A percentile compares a stretch with the other conserved stretches of the same genome.
phyloP scores from a whole-genome alignment of 2,329 filamentous ascomycete species.

The Dactylonectria estremocensis region DNA sequence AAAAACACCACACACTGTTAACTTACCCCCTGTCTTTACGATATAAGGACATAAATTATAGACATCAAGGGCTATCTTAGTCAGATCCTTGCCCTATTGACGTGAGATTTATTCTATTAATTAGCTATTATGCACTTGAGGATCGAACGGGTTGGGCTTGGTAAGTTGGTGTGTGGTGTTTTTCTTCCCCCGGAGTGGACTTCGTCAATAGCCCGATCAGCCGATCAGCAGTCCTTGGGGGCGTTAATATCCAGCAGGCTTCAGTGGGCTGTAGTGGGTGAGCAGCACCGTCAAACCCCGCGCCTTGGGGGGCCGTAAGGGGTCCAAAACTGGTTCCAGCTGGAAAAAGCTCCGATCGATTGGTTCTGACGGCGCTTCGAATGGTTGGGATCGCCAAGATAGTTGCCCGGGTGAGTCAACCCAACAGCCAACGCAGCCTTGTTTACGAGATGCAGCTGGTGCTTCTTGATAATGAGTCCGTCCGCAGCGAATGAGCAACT shows the following conservation, averaged over 20 bases:
- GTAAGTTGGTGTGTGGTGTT: no score
- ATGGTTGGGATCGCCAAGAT: slow-evolving; percentile 15
- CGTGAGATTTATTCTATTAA: no score
- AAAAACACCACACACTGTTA: no score
- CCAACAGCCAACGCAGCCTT: background rate
- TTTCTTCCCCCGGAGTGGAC: no score
- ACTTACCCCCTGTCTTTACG: no score
- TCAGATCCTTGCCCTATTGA: no score
- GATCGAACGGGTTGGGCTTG: no score
- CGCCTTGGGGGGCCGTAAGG: background rate
- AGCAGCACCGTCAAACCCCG: background rate
- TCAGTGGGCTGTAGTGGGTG: background rate
- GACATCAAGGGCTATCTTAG: no score
- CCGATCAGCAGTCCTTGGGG: slow-evolving; percentile 21
- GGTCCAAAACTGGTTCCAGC: slow-evolving; percentile 13
- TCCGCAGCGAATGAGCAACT: background rate
- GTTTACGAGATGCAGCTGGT: background rate
- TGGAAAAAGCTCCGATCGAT: slow-evolving; percentile 21
- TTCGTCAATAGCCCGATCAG: slow-evolving; percentile 25
- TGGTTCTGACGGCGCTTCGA: slow-evolving; percentile 15
- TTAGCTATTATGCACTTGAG: no score
- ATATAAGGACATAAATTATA: no score
- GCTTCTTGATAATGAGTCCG: background rate
- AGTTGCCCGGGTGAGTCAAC: slow-evolving; percentile 20
- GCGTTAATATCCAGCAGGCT: background rate